These are phyloP conservation scores for Brassica carinata DNA, from an alignment of 345 rosid genomes.

Conservation along the genomic window DNA sequence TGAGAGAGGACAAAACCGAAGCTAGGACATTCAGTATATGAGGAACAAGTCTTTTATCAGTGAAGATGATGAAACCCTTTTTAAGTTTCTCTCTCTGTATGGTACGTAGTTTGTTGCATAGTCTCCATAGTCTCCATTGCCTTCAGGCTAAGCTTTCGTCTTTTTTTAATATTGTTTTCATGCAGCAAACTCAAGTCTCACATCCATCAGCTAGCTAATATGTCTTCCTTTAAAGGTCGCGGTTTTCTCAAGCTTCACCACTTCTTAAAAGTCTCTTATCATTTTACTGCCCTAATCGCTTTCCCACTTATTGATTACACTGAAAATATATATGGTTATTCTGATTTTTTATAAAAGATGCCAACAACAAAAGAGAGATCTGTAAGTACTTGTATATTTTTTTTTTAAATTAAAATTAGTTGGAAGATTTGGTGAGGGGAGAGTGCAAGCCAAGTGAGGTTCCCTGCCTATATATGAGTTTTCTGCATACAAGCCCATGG, in stretches of 20 bases:
- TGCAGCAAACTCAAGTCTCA: slow-evolving; percentile 33
- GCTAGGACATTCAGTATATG: neutral
- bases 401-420: neutral
- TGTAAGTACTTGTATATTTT: too few species aligned
- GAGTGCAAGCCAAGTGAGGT: neutral
- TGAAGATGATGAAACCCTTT: slow-evolving; percentile 23
- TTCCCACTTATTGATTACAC: neutral
- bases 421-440: neutral
- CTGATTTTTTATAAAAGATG: too few species aligned
- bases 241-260: slow-evolving; percentile 30
- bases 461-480: neutral
- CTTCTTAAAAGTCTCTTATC: neutral
- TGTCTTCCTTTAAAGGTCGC: slow-evolving; percentile 34
- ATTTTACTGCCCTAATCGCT: slow-evolving; percentile 15
- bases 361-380: neutral
- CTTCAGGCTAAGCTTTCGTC: slow-evolving; percentile 80
- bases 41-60: slow-evolving; percentile 41
- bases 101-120: slow-evolving; percentile 66
- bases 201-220: slow-evolving; percentile 7
- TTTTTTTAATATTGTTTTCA: neutral
- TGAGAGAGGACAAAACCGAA: slow-evolving; percentile 5
- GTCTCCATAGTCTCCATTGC: slow-evolving; percentile 72
- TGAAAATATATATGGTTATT: too few species aligned
- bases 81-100: slow-evolving; percentile 33
- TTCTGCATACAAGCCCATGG: neutral